Evolutionary conservation across 2,329 filamentous ascomycete genomes (phyloP).

Genomic region (Fusarium sp.): DNA sequence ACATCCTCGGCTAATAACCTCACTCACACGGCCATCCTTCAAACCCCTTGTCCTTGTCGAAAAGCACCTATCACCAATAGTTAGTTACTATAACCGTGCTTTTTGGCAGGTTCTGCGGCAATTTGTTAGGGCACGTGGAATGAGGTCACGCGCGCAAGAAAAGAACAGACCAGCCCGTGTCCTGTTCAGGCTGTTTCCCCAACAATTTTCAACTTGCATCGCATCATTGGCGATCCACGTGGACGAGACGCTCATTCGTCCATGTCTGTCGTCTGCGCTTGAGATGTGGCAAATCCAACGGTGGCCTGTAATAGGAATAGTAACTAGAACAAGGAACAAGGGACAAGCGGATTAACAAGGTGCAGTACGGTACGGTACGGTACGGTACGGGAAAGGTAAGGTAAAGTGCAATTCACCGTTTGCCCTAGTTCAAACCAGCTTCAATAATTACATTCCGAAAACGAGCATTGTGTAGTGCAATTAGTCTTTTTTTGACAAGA

Average conservation of each 20-base stretch:
- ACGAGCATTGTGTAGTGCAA: background rate
- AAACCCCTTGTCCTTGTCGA: constrained; percentile 13
- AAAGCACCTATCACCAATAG: constrained; percentile 15
- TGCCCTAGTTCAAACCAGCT: background rate
- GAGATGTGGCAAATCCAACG: constrained; percentile 34
- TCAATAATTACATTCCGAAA: background rate
- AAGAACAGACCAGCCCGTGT: constrained; percentile 37
- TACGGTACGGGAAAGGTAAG: too few species aligned
- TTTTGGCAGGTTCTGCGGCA: constrained; percentile 4
- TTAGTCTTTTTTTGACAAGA: constrained; percentile 1
- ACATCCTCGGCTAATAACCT: constrained; percentile 33
- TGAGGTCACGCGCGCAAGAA: constrained; percentile 40
- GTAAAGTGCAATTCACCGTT: constrained; percentile 3
- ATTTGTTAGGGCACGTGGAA: constrained; percentile 31
- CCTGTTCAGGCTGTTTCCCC: constrained; percentile 30
- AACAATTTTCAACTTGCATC: constrained; percentile 41
- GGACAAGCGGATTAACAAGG: constrained; percentile 26
- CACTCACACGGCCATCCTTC: constrained; percentile 13
- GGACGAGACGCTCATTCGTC: constrained; percentile 37
- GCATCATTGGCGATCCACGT: constrained; percentile 39
- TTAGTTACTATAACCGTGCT: background rate
- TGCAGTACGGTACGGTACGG: background rate
- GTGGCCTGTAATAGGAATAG: constrained; percentile 8
- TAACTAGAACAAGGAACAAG: constrained; percentile 2
- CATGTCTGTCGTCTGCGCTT: constrained; percentile 6